Evolutionary conservation across 2,329 filamentous ascomycete species (phyloP).

Genomic region (Botrytis galanthina): DNA sequence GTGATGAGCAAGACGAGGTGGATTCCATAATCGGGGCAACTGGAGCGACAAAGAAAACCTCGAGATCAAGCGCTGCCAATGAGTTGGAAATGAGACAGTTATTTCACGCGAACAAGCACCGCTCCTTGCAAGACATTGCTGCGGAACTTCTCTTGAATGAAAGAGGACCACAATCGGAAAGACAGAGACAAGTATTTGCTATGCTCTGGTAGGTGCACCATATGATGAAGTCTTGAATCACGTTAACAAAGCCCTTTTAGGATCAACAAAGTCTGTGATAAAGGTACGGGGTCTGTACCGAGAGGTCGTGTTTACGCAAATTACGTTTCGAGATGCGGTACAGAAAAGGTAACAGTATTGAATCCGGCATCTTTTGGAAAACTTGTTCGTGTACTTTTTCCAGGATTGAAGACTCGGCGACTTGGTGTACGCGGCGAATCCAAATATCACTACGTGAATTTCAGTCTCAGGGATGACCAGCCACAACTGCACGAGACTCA

Average conservation of each 20-base stretch:
- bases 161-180: constrained; percentile 75
- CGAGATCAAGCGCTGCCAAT: constrained; percentile 72
- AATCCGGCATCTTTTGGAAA: constrained; percentile 98
- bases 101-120: constrained; percentile 65
- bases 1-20: constrained; percentile 56
- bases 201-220: constrained; percentile 71
- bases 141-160: constrained; percentile 76
- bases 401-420: constrained; percentile 86
- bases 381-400: constrained; percentile 92
- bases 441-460: constrained; percentile 91
- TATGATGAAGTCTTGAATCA: constrained; percentile 16
- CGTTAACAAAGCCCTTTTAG: constrained; percentile 43
- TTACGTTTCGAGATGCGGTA: constrained; percentile 90
- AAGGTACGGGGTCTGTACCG: constrained; percentile 81
- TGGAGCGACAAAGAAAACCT: constrained; percentile 53
- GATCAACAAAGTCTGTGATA: constrained; percentile 70
- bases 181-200: constrained; percentile 80
- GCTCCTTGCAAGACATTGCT: constrained; percentile 69
- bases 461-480: constrained; percentile 56
- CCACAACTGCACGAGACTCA: constrained; percentile 42
- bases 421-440: constrained; percentile 94
- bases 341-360: constrained; percentile 87
- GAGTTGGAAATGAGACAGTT: constrained; percentile 78
- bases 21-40: constrained; percentile 50
- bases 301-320: constrained; percentile 92